These are phyloP conservation scores for Trichocladium antarcticum DNA, from an alignment of 495 filamentous ascomycete genomes.

Conservation along the genomic window DNA sequence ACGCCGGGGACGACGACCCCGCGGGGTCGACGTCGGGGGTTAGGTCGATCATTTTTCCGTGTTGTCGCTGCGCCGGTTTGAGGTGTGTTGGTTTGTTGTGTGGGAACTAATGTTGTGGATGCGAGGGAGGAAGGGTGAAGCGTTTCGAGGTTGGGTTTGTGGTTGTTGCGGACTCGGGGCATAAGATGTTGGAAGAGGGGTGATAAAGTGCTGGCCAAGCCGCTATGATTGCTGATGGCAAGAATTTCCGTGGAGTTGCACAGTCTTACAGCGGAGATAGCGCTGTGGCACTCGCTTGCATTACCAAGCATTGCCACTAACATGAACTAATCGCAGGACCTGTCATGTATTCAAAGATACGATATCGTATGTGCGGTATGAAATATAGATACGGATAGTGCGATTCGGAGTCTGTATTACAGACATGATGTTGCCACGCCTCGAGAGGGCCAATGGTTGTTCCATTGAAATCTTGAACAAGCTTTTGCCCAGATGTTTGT, in stretches of 20 bases:
- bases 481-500: no score
- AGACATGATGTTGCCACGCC: no score
- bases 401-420: no score
- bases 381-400: no score
- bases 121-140: background rate
- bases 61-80: no score
- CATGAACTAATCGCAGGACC: no score
- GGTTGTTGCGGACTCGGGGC: background rate
- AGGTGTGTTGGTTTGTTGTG: background rate
- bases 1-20: background rate
- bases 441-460: no score
- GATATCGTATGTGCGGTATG: no score
- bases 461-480: no score
- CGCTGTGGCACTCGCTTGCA: conserved; percentile 3
- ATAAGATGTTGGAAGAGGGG: background rate
- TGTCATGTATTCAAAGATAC: no score
- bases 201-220: background rate
- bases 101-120: no score
- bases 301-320: conserved; percentile 21
- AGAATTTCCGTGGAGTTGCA: conserved; percentile 14
- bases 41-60: conserved; percentile 19
- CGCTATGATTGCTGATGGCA: conserved; percentile 4
- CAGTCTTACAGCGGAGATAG: conserved; percentile 11
- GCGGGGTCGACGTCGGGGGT: conserved; percentile 22
- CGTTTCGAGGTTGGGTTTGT: background rate